Conservation (phyloP, 768 basidiomycete species). For the Lentinula detonsa region DNA sequence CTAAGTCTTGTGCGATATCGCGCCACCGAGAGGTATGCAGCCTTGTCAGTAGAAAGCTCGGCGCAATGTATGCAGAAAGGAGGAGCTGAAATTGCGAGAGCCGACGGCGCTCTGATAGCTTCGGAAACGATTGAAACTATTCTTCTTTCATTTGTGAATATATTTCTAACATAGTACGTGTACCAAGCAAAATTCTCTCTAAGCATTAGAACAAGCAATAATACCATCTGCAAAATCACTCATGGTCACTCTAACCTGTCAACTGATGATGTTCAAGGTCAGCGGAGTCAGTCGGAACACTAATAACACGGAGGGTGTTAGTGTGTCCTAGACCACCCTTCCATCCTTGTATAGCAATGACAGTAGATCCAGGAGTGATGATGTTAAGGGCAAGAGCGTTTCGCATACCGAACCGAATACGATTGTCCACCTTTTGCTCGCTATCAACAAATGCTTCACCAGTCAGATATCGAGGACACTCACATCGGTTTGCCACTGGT, state of each 20-base stretch:
- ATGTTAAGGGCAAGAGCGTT: slow-evolving; percentile 80
- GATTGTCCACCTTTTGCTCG: slow-evolving; percentile 69
- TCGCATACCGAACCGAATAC: slow-evolving; percentile 83
- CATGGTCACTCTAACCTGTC: not conserved
- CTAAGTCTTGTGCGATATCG: no score
- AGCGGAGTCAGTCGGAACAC: slow-evolving; percentile 75
- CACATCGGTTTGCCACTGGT: slow-evolving; percentile 98
- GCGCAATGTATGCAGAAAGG: no score
- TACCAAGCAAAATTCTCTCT: slow-evolving; percentile 43
- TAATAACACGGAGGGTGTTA: slow-evolving; percentile 81
- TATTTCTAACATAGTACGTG: slow-evolving; percentile 55
- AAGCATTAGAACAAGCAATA: not conserved
- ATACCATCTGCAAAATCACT: not conserved
- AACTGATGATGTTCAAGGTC: slow-evolving; percentile 42
- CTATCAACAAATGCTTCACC: not conserved
- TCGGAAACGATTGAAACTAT: slow-evolving; percentile 28
- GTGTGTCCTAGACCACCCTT: slow-evolving; percentile 96
- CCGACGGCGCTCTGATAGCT: no score
- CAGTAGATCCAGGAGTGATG: slow-evolving; percentile 81
- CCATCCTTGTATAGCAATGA: slow-evolving; percentile 99
- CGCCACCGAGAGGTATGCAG: no score
- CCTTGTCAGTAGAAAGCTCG: slow-evolving; percentile 19
- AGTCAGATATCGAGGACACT: slow-evolving; percentile 21
- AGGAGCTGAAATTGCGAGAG: no score
- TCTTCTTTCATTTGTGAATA: slow-evolving; percentile 28